Conservation (phyloP, 176 grass and related monocot genomes). For the Rhynchospora tenuis region DNA sequence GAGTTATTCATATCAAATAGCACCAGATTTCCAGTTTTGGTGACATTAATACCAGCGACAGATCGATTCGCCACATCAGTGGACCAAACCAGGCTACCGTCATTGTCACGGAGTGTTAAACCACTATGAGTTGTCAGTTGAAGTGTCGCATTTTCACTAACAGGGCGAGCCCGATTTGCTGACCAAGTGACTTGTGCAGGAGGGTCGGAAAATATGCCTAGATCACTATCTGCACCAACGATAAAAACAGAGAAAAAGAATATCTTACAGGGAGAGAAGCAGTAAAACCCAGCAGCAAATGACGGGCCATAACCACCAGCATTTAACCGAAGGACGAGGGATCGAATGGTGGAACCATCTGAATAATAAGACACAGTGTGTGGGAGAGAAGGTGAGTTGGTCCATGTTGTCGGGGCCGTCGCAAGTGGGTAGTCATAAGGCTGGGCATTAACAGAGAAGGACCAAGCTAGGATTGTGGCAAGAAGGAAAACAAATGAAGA, state of each 20-base stretch:
- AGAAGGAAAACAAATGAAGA: neutral
- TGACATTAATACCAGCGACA: conserved; percentile 13
- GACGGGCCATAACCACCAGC: neutral
- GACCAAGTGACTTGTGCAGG: conserved; percentile 20
- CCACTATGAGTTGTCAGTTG: conserved; percentile 12
- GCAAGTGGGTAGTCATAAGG: conserved; percentile 10
- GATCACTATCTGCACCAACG: neutral
- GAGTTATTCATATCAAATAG: conserved; percentile 11
- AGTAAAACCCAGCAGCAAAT: conserved; percentile 24
- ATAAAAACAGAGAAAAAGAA: conserved; percentile 25
- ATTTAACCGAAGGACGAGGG: conserved; percentile 10
- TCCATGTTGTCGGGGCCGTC: neutral
- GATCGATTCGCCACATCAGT: neutral
- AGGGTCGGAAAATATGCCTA: neutral
- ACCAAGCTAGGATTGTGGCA: neutral
- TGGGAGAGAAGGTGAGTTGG: neutral
- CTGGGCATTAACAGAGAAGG: neutral
- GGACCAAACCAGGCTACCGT: conserved; percentile 30
- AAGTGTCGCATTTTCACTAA: conserved; percentile 27
- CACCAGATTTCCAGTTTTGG: conserved; percentile 31
- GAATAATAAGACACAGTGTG: neutral
- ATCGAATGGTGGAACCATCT: neutral
- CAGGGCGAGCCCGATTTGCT: conserved; percentile 13
- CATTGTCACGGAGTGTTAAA: conserved; percentile 11
- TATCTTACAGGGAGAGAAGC: conserved; percentile 2